Evolutionary conservation across 2,329 filamentous ascomycete genomes (phyloP).

Genomic region (Trichophyton equinum): DNA sequence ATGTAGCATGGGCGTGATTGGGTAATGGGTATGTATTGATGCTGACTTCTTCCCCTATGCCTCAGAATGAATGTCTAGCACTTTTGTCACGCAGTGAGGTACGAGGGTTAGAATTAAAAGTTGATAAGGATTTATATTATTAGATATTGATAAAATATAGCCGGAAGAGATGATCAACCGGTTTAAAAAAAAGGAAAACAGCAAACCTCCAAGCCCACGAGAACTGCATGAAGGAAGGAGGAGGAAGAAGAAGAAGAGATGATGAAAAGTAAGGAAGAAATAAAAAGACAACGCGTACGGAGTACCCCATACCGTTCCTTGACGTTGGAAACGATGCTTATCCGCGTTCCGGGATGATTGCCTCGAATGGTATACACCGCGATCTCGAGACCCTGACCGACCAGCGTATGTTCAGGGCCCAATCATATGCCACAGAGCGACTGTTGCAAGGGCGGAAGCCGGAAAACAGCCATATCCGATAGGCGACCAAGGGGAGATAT

Average conservation of each 20-base stretch:
- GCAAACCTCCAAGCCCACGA: not conserved
- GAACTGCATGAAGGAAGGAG: not conserved
- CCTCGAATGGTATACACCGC: not conserved
- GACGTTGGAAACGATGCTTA: not conserved
- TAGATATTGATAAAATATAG: not conserved
- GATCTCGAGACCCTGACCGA: not conserved
- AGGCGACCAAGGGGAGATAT: not conserved
- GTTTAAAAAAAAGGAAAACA: not conserved
- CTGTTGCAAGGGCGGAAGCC: not conserved
- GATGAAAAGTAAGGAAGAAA: not conserved
- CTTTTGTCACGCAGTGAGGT: not conserved
- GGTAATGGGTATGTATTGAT: not conserved
- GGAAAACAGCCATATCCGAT: not conserved
- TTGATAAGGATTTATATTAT: conserved; percentile 1
- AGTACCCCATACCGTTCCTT: not conserved
- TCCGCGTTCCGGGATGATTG: not conserved
- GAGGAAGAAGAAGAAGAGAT: not conserved
- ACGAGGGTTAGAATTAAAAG: not conserved
- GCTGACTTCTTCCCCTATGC: not conserved
- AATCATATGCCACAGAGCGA: not conserved
- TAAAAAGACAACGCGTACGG: not conserved
- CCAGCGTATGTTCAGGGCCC: not conserved
- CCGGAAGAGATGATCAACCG: not conserved
- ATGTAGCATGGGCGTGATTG: not conserved
- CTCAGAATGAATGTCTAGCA: not conserved